phyloP scores from a whole-genome alignment of 805 yeast genomes.

The Kurtzmaniella cleridarum region DNA sequence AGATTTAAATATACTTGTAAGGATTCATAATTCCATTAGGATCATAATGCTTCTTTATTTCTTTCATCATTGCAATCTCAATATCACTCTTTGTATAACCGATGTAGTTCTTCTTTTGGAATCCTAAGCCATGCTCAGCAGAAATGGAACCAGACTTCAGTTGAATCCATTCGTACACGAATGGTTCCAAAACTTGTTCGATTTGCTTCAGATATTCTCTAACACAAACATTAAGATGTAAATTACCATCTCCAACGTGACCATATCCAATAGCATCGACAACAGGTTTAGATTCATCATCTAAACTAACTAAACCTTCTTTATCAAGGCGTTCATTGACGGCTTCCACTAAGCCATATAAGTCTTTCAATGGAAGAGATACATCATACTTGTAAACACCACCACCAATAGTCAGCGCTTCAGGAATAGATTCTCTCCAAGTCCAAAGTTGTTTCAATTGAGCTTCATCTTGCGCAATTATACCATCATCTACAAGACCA shows the following conservation, averaged over 20 bases:
- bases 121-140: slow-evolving; percentile 97
- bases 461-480: slow-evolving; percentile 91
- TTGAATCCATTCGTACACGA: slow-evolving; percentile 86
- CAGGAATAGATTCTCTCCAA: slow-evolving; percentile 95
- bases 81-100: slow-evolving; percentile 73
- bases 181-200: slow-evolving; percentile 84
- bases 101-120: slow-evolving; percentile 89
- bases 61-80: slow-evolving; percentile 72
- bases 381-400: slow-evolving; percentile 98
- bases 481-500: slow-evolving; percentile 86
- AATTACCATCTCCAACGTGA: slow-evolving; percentile 96
- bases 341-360: slow-evolving; percentile 80
- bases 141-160: slow-evolving; percentile 77
- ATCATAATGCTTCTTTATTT: slow-evolving; percentile 76
- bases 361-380: slow-evolving; percentile 75
- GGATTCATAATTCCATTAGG: slow-evolving; percentile 93
- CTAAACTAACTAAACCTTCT: slow-evolving; percentile 53
- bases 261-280: slow-evolving; percentile 93
- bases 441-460: slow-evolving; percentile 82
- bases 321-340: slow-evolving; percentile 56
- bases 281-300: slow-evolving; percentile 67
- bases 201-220: slow-evolving; percentile 75
- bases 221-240: slow-evolving; percentile 90
- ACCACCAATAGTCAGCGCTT: slow-evolving; percentile 77
- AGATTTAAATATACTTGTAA: slow-evolving; percentile 68